Conservation (phyloP, 1,284 basidiomycete species). For the Phellopilus nigrolimitatus region DNA sequence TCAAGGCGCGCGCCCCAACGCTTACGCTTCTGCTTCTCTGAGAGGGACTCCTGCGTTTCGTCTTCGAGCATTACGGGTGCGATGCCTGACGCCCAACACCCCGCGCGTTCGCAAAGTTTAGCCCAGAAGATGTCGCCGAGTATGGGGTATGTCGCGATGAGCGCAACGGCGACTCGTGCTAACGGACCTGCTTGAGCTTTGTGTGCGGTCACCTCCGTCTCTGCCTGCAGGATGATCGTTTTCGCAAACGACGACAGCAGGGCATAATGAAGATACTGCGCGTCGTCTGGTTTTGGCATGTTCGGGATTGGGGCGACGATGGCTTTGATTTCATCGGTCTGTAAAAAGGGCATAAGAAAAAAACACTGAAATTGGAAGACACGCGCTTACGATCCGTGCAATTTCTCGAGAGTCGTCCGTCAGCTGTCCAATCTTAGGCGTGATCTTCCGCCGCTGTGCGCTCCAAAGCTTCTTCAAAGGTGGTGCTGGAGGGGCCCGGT, state of each 20-base stretch:
- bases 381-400: constrained; percentile 50
- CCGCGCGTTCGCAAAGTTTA: constrained; percentile 76
- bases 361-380: constrained; percentile 6
- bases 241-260: constrained; percentile 86
- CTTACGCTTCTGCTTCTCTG: constrained; percentile 59
- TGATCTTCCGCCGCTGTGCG: constrained; percentile 77
- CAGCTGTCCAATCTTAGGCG: constrained; percentile 87
- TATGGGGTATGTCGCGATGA: constrained; percentile 55
- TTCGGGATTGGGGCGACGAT: constrained; percentile 39
- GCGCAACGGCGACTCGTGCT: constrained; percentile 67
- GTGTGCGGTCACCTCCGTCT: constrained; percentile 90
- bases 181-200: constrained; percentile 82
- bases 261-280: constrained; percentile 57
- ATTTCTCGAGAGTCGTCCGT: constrained; percentile 78
- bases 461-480: constrained; percentile 51
- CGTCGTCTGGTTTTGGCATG: constrained; percentile 30
- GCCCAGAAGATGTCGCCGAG: constrained; percentile 81
- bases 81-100: constrained; percentile 60
- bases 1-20: constrained; percentile 61
- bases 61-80: constrained; percentile 43
- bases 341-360: constrained; percentile 19
- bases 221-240: constrained; percentile 86
- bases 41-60: constrained; percentile 12
- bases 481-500: constrained; percentile 15
- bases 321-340: constrained; percentile 64